Percentiles rank a stretch among this genome's conserved stretches.
Evolutionary conservation across 108 stramenopile genomes (phyloP).

Genomic region (Nitzschia putrida): DNA sequence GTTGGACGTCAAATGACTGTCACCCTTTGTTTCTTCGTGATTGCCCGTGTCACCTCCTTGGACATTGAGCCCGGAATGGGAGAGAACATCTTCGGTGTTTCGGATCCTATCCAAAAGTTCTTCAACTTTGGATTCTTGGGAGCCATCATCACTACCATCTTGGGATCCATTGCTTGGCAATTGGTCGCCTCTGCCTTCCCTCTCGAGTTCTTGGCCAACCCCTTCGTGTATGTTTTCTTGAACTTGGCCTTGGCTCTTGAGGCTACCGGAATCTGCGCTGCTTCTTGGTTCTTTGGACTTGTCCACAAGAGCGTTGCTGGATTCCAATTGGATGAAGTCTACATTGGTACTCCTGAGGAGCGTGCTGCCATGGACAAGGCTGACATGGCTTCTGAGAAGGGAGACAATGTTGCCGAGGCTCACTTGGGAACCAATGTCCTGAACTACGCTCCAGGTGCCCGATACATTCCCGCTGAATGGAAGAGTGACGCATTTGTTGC

Average conservation of each 20-base stretch:
- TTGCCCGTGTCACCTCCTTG: no score
- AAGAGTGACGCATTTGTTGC: background rate
- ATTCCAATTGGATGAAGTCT: constrained; percentile 67
- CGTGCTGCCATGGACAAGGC: constrained; percentile 39
- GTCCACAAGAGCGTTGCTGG: constrained; percentile 48
- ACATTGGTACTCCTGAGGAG: constrained; percentile 68
- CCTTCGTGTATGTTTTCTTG: constrained; percentile 55
- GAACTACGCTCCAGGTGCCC: background rate
- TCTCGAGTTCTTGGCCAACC: constrained; percentile 60
- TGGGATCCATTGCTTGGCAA: constrained; percentile 70
- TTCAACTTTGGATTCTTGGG: no score
- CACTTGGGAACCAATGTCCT: constrained; percentile 25
- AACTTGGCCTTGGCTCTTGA: constrained; percentile 53
- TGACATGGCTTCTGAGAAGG: constrained; percentile 26
- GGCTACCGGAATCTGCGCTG: constrained; percentile 61
- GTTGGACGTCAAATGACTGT: no score
- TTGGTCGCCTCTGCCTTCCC: constrained; percentile 70
- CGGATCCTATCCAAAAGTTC: no score
- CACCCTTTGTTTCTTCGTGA: no score
- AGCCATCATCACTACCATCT: constrained; percentile 72
- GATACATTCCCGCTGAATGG: background rate
- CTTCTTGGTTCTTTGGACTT: constrained; percentile 64
- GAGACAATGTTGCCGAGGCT: constrained; percentile 18
- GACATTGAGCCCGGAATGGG: no score
- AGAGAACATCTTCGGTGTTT: no score